These are phyloP conservation scores for Trichoderma hamatum DNA, from an alignment of 2,329 filamentous ascomycete species.

Conservation along the genomic window DNA sequence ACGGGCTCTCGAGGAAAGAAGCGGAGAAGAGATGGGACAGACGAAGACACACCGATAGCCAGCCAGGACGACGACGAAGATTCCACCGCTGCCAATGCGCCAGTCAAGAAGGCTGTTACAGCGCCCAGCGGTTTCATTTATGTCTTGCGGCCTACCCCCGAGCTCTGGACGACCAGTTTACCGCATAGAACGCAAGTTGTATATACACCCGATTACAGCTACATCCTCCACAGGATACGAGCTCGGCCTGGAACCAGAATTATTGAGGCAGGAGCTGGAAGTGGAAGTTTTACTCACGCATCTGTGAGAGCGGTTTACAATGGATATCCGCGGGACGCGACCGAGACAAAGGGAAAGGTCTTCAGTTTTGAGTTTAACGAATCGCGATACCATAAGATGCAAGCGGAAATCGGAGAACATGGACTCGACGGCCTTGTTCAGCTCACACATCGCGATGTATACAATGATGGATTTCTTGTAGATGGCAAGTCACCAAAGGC, in stretches of 20 bases:
- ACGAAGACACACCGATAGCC: slow-evolving; percentile 47
- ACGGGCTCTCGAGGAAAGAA: slow-evolving; percentile 85
- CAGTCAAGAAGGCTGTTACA: slow-evolving; percentile 53
- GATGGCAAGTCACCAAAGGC: slow-evolving; percentile 63
- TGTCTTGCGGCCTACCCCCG: slow-evolving; percentile 76
- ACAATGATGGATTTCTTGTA: slow-evolving; percentile 71
- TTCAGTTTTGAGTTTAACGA: slow-evolving; percentile 85
- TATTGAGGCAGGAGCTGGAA: slow-evolving; percentile 81
- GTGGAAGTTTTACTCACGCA: slow-evolving; percentile 83
- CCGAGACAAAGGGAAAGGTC: slow-evolving; percentile 64
- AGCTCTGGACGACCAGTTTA: slow-evolving; percentile 78
- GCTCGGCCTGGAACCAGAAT: slow-evolving; percentile 72
- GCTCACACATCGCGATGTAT: slow-evolving; percentile 79
- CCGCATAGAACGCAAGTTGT: slow-evolving; percentile 85
- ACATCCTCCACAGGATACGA: slow-evolving; percentile 75
- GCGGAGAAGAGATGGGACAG: slow-evolving; percentile 54
- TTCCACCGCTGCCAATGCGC: slow-evolving; percentile 39
- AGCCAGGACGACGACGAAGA: slow-evolving; percentile 42
- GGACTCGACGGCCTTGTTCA: slow-evolving; percentile 66
- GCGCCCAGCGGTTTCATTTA: slow-evolving; percentile 74
- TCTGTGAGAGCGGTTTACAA: slow-evolving; percentile 75
- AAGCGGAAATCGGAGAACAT: slow-evolving; percentile 70
- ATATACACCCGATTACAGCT: slow-evolving; percentile 86
- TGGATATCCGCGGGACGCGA: slow-evolving; percentile 58
- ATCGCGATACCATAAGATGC: slow-evolving; percentile 69